These are phyloP conservation scores for Corylus americana DNA, from an alignment of 306 rosid species.

Conservation along the genomic window DNA sequence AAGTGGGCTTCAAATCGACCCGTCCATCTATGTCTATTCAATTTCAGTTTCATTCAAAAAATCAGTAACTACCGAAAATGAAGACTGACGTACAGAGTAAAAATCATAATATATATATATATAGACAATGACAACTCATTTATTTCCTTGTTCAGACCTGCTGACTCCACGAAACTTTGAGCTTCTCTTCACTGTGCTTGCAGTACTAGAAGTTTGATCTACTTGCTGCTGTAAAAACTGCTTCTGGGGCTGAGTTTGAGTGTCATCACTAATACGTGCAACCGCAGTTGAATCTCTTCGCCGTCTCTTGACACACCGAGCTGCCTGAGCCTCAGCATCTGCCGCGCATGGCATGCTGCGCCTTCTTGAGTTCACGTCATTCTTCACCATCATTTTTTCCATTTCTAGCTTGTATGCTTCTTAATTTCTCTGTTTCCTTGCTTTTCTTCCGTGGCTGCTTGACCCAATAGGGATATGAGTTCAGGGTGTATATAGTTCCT, in stretches of 20 bases:
- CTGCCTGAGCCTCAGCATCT: slow-evolving; percentile 37
- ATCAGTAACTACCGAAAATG: not conserved
- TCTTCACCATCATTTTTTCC: slow-evolving; percentile 43
- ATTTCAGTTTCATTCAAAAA: not conserved
- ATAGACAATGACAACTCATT: not conserved
- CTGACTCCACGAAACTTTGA: slow-evolving; percentile 86
- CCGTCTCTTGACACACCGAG: slow-evolving; percentile 47
- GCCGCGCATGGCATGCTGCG: slow-evolving; percentile 20
- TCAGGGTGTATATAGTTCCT: slow-evolving; percentile 29
- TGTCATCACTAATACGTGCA: slow-evolving; percentile 17
- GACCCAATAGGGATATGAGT: slow-evolving; percentile 9
- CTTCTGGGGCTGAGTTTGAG: slow-evolving; percentile 24
- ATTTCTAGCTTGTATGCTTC: slow-evolving; percentile 25
- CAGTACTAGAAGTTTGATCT: slow-evolving; percentile 38
- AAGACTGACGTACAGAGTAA: too few species aligned
- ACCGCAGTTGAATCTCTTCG: slow-evolving; percentile 40
- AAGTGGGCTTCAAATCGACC: slow-evolving; percentile 93
- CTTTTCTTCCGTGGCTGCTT: not conserved
- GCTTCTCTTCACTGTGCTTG: slow-evolving; percentile 71
- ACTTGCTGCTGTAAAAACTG: slow-evolving; percentile 10
- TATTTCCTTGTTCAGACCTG: slow-evolving; percentile 29
- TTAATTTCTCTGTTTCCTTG: not conserved
- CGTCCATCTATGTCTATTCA: slow-evolving; percentile 83
- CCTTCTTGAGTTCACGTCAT: slow-evolving; percentile 40
- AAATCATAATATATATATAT: too few species aligned